Percentiles rank a stretch among this genome's conserved stretches.
Evolutionary conservation across 768 basidiomycete genomes (phyloP).

Genomic region (Mycena polygramma): DNA sequence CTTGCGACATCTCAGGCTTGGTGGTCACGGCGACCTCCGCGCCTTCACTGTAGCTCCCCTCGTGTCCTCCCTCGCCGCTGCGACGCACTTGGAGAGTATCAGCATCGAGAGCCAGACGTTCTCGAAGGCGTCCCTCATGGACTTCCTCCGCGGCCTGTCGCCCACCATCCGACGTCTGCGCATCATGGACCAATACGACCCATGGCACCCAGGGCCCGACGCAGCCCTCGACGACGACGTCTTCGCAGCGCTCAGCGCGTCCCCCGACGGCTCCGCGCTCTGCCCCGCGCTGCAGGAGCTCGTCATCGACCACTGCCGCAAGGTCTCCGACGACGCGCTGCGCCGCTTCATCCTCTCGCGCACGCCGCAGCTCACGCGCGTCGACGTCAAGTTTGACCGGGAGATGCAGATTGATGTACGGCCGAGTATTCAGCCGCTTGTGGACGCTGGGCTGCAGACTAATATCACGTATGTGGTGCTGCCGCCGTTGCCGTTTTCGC

Average conservation of each 20-base stretch:
- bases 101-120: conserved; percentile 9
- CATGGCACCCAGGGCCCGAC: neutral
- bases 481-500: neutral
- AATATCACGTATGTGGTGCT: neutral
- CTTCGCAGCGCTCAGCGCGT: neutral
- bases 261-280: neutral
- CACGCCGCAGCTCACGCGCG: neutral
- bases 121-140: neutral
- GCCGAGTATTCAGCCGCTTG: neutral
- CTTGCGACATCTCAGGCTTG: neutral
- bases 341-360: conserved; percentile 3
- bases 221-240: neutral
- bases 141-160: conserved; percentile 1
- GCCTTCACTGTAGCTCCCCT: neutral
- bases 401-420: conserved; percentile 1
- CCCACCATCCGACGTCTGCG: neutral
- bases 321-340: conserved; percentile 8
- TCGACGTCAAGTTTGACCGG: conserved; percentile 15
- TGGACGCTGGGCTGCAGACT: conserved; percentile 16
- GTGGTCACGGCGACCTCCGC: neutral
- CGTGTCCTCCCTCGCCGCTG: neutral
- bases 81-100: conserved; percentile 5
- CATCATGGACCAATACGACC: neutral
- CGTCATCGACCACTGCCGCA: neutral
- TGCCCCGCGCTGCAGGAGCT: conserved; percentile 11